Evolutionary conservation across 2,329 filamentous ascomycete genomes (phyloP).

Genomic region (Colletotrichum plurivorum): DNA sequence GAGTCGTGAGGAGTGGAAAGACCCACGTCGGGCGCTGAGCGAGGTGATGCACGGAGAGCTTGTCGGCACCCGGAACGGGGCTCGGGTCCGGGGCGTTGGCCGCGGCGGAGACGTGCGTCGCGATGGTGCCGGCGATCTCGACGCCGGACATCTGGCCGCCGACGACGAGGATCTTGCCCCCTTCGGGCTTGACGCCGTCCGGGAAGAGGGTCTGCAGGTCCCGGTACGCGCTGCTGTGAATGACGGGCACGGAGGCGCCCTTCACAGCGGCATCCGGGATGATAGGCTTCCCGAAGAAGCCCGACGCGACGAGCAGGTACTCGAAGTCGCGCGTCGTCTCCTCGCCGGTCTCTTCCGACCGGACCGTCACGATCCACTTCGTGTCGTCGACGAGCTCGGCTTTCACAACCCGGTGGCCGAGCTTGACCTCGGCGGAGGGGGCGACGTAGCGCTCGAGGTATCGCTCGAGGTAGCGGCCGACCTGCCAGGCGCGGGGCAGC

Average conservation of each 20-base stretch:
- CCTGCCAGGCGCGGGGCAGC: conserved; percentile 83
- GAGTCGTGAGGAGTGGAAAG: conserved; percentile 71
- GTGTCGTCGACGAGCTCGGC: conserved; percentile 53
- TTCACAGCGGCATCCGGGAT: conserved; percentile 60
- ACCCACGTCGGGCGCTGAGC: conserved; percentile 80
- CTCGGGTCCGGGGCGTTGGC: conserved; percentile 64
- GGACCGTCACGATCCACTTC: conserved; percentile 58
- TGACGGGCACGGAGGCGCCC: conserved; percentile 59
- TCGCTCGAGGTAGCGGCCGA: conserved; percentile 78
- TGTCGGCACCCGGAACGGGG: conserved; percentile 57
- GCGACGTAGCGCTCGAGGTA: conserved; percentile 71
- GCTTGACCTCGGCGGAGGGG: conserved; percentile 57
- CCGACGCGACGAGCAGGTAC: conserved; percentile 79
- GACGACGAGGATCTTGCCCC: conserved; percentile 78
- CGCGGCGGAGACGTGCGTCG: conserved; percentile 77
- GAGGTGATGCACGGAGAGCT: conserved; percentile 77
- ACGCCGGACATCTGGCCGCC: conserved; percentile 88
- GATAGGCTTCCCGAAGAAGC: conserved; percentile 79
- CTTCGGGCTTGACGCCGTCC: conserved; percentile 46
- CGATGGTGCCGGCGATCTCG: conserved; percentile 81
- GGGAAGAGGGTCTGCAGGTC: conserved; percentile 65
- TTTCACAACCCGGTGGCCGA: conserved; percentile 63
- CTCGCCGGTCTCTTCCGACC: conserved; percentile 51
- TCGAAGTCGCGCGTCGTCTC: conserved; percentile 73
- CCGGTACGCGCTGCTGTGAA: conserved; percentile 80